phyloP scores from a whole-genome alignment of 2,329 filamentous ascomycete genomes.

The Pyrenophora teres region DNA sequence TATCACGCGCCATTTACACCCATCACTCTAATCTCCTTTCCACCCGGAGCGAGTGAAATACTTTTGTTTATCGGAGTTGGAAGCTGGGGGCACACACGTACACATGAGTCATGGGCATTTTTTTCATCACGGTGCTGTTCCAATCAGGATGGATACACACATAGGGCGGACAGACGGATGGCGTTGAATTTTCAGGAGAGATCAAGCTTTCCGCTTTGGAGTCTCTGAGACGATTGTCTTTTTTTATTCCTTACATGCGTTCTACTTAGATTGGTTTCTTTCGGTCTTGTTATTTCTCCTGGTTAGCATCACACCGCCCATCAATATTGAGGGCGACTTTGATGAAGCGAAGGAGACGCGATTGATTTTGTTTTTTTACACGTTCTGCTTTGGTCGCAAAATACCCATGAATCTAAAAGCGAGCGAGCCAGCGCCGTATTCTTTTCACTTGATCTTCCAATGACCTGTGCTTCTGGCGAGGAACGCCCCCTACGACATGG shows the following conservation, averaged over 20 bases:
- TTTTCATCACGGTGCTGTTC: too few relatives aligned
- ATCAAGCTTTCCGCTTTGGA: too few relatives aligned
- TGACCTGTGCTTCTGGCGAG: background rate
- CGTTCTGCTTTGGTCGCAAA: background rate
- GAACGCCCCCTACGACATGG: background rate
- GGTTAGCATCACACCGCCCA: background rate
- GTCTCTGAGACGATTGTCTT: too few relatives aligned
- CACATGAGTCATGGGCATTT: too few relatives aligned
- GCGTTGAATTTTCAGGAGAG: background rate
- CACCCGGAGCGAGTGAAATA: background rate
- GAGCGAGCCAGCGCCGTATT: background rate
- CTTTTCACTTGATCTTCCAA: too few relatives aligned
- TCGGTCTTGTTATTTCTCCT: background rate
- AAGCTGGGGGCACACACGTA: background rate
- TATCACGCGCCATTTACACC: constrained; percentile 5
- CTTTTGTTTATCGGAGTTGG: constrained; percentile 1
- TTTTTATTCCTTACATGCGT: too few relatives aligned
- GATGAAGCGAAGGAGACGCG: background rate
- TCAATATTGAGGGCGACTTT: background rate
- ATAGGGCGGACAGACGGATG: too few relatives aligned
- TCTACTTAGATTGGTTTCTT: background rate
- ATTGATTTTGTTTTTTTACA: background rate
- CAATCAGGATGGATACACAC: background rate
- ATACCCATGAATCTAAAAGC: background rate
- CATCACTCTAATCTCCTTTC: constrained; percentile 1